These are phyloP conservation scores for Penicillium goetzii DNA, from an alignment of 495 filamentous ascomycete genomes.

Conservation along the genomic window DNA sequence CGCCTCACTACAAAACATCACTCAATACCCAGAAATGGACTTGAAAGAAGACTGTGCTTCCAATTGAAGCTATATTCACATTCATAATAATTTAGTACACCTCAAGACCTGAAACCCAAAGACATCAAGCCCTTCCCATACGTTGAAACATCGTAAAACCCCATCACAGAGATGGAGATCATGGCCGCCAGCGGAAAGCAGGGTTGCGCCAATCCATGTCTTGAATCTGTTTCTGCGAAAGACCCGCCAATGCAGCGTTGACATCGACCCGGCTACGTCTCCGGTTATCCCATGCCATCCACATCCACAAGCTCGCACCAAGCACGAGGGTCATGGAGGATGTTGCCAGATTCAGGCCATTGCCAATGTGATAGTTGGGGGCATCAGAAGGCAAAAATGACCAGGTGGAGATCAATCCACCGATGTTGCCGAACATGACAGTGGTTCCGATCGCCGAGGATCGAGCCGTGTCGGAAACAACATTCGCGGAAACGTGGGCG, in stretches of 20 bases:
- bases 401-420: constrained; percentile 74
- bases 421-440: constrained; percentile 75
- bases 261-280: constrained; percentile 57
- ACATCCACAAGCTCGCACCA: constrained; percentile 50
- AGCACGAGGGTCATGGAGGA: constrained; percentile 55
- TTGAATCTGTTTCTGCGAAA: constrained; percentile 60
- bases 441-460: constrained; percentile 65
- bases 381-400: constrained; percentile 65
- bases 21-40: too few species aligned
- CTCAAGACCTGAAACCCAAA: neutral
- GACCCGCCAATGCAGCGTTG: constrained; percentile 57
- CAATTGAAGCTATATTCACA: neutral
- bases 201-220: constrained; percentile 76
- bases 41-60: too few species aligned
- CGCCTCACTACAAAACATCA: too few species aligned
- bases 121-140: neutral
- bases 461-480: constrained; percentile 70
- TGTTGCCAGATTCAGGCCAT: constrained; percentile 72
- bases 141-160: neutral
- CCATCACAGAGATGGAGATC: neutral
- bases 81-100: neutral
- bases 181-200: constrained; percentile 63
- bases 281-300: constrained; percentile 68
- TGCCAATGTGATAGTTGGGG: constrained; percentile 73
- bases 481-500: constrained; percentile 69